phyloP scores from a whole-genome alignment of 768 basidiomycete genomes.

The Naematelia aurantialba region DNA sequence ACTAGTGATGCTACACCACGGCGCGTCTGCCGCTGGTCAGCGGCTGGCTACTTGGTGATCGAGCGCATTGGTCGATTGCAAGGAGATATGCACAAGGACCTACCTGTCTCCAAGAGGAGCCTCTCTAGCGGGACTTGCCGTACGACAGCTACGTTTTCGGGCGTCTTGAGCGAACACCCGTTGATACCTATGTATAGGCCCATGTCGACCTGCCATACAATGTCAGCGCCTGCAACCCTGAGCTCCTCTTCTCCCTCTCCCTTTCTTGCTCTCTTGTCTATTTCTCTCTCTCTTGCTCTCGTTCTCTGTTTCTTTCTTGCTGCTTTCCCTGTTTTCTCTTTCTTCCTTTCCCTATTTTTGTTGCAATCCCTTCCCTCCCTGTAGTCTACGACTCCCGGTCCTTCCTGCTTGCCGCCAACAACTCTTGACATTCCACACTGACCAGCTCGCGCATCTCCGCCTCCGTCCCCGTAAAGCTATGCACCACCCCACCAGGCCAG shows the following conservation, averaged over 20 bases:
- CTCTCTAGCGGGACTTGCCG: slow-evolving; percentile 60
- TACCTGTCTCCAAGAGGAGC: slow-evolving; percentile 75
- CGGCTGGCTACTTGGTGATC: neutral
- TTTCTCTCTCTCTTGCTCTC: too few relatives aligned
- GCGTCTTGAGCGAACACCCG: slow-evolving; percentile 72
- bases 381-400: neutral
- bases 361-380: neutral
- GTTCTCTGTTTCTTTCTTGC: too few relatives aligned
- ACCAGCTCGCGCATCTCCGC: slow-evolving; percentile 67
- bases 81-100: too few relatives aligned
- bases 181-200: slow-evolving; percentile 71
- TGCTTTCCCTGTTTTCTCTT: too few relatives aligned
- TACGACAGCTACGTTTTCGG: slow-evolving; percentile 60
- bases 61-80: too few relatives aligned
- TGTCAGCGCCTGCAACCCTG: too few relatives aligned
- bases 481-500: slow-evolving; percentile 72
- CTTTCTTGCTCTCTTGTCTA: too few relatives aligned
- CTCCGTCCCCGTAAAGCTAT: slow-evolving; percentile 70
- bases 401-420: neutral
- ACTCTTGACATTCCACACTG: slow-evolving; percentile 44
- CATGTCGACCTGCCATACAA: slow-evolving; percentile 59
- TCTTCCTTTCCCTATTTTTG: too few relatives aligned
- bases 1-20: slow-evolving; percentile 45
- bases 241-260: too few relatives aligned
- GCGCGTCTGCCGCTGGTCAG: slow-evolving; percentile 41